A percentile compares a stretch with the other conserved stretches of the same genome.
These are phyloP conservation scores for Boletus speciosus DNA, from an alignment of 768 basidiomycete genomes.

Conservation along the genomic window DNA sequence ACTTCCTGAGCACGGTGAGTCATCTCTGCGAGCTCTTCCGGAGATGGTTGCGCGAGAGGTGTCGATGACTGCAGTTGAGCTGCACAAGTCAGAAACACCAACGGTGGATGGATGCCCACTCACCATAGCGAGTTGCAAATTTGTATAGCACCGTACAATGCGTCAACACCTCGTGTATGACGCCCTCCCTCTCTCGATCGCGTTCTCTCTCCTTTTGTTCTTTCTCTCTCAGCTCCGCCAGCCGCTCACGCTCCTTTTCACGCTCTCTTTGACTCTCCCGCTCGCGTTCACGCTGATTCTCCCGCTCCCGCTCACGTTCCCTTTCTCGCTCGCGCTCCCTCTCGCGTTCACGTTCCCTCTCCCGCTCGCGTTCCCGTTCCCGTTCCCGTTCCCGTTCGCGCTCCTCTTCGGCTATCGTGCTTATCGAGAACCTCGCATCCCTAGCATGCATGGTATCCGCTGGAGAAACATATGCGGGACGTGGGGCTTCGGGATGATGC, in stretches of 20 bases:
- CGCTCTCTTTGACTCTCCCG: constrained; percentile 21
- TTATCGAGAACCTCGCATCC: constrained; percentile 16
- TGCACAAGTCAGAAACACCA: constrained; percentile 11
- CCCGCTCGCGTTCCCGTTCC: constrained; percentile 20
- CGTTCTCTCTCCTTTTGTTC: constrained; percentile 25
- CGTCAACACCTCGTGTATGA: constrained; percentile 30
- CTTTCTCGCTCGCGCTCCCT: constrained; percentile 20
- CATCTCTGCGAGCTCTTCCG: constrained; percentile 67
- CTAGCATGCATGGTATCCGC: constrained; percentile 29
- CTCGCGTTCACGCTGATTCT: constrained; percentile 19
- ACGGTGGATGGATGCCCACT: constrained; percentile 9
- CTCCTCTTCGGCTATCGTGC: constrained; percentile 13
- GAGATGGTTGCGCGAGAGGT: constrained; percentile 49
- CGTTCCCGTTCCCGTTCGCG: constrained; percentile 22
- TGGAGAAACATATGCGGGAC: constrained; percentile 26
- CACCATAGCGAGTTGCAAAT: constrained; percentile 70
- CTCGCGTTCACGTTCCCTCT: constrained; percentile 20
- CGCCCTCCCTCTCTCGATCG: constrained; percentile 17
- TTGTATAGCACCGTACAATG: constrained; percentile 59
- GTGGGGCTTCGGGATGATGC: constrained; percentile 23
- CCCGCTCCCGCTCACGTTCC: constrained; percentile 19
- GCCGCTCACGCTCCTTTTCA: constrained; percentile 23
- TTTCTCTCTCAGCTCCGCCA: constrained; percentile 19
- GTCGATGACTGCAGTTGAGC: constrained; percentile 40
- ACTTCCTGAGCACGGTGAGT: constrained; percentile 61